phyloP scores from a whole-genome alignment of 1,139 yeast species.

The Zygoascus sp. region DNA sequence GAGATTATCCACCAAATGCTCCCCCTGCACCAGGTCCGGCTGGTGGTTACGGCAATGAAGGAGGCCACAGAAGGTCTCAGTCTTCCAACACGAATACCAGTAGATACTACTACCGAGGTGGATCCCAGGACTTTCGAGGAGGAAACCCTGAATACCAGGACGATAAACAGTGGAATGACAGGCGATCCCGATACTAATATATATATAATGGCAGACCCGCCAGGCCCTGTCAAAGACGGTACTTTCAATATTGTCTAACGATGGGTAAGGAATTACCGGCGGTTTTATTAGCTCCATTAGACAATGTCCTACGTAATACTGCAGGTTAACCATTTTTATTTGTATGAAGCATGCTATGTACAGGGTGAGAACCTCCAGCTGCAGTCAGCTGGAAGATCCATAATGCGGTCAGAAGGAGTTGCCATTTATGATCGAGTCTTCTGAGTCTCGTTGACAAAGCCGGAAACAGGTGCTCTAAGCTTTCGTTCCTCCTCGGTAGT shows the following conservation, averaged over 20 bases:
- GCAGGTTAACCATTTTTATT: too few species aligned
- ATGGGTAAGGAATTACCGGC: too few species aligned
- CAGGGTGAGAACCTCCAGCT: too few species aligned
- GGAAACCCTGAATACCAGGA: neutral
- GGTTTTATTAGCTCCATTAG: too few species aligned
- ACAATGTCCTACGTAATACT: too few species aligned
- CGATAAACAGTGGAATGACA: neutral
- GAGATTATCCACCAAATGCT: neutral
- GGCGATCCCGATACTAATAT: neutral
- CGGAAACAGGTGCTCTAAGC: conserved; percentile 30
- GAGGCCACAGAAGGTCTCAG: conserved; percentile 2
- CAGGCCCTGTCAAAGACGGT: neutral
- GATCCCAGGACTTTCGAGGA: neutral
- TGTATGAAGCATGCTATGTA: neutral
- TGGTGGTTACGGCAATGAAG: neutral
- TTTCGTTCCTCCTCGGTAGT: conserved; percentile 31
- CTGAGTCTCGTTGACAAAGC: conserved; percentile 22
- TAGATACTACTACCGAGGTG: conserved; percentile 3
- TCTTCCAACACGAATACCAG: neutral
- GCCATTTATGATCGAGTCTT: neutral
- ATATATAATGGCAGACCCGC: neutral
- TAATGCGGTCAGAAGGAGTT: too few species aligned
- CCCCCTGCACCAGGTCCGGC: neutral
- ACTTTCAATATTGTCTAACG: too few species aligned
- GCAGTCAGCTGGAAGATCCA: too few species aligned